Conservation (phyloP, 179 eudicot species). For the Silene coronaria region DNA sequence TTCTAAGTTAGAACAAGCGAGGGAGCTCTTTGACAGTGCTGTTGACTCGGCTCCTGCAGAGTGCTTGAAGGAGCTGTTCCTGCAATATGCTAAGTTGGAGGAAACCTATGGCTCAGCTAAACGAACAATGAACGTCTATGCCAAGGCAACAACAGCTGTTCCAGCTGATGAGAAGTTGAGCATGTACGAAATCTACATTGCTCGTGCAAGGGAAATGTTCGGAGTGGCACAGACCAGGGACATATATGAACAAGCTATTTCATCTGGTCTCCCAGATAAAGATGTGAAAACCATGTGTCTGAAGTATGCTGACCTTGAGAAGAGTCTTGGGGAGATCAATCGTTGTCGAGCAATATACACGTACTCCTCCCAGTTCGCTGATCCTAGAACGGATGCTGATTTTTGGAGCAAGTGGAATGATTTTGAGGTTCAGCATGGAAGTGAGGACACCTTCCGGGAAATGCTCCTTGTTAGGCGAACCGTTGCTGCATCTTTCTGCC, state of each 20-base stretch:
- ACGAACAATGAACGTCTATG: conserved; percentile 82
- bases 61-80: conserved; percentile 61
- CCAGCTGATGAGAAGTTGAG: conserved; percentile 76
- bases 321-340: conserved; percentile 89
- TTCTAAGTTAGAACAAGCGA: conserved; percentile 70
- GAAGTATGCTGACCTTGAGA: conserved; percentile 83
- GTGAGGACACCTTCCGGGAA: conserved; percentile 85
- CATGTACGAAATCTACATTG: conserved; percentile 86
- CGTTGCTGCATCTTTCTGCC: conserved; percentile 74
- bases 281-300: conserved; percentile 76
- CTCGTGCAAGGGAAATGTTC: conserved; percentile 80
- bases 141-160: conserved; percentile 80
- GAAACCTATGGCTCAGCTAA: conserved; percentile 85
- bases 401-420: conserved; percentile 85
- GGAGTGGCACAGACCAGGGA: conserved; percentile 81
- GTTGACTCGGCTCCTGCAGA: conserved; percentile 77
- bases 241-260: conserved; percentile 77
- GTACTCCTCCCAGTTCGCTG: conserved; percentile 64
- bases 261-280: conserved; percentile 81
- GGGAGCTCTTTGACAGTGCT: conserved; percentile 88
- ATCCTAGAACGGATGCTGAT: conserved; percentile 73
- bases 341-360: conserved; percentile 64
- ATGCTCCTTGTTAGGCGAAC: conserved; percentile 77
- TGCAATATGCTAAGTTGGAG: conserved; percentile 81
- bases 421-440: conserved; percentile 92